Percentiles rank a stretch among this genome's conserved stretches.
Conservation (phyloP, 2,329 filamentous ascomycete species). For the Exophiala viscosa region DNA sequence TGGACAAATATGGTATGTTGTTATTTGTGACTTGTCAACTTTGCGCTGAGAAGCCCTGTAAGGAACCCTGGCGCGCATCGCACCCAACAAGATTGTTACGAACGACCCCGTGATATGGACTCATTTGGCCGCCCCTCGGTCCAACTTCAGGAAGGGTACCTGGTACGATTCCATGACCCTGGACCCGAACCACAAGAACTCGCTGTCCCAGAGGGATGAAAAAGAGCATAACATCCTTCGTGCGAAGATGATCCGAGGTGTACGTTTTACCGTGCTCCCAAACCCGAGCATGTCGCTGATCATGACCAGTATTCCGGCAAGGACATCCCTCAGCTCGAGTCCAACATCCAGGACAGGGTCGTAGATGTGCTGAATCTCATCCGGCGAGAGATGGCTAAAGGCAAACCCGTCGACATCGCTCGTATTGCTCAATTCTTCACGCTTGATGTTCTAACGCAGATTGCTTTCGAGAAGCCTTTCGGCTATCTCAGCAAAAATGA, state of each 20-base stretch:
- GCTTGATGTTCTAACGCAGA: slow-evolving; percentile 19
- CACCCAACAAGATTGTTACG: slow-evolving; percentile 11
- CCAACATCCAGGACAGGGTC: slow-evolving; percentile 11
- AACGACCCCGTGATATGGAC: slow-evolving; percentile 13
- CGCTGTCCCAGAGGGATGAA: slow-evolving; percentile 15
- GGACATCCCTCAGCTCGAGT: slow-evolving; percentile 15
- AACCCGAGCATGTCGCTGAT: neutral
- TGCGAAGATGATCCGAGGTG: slow-evolving; percentile 15
- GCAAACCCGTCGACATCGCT: slow-evolving; percentile 18
- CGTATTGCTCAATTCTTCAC: slow-evolving; percentile 16
- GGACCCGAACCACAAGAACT: slow-evolving; percentile 10
- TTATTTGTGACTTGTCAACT: neutral
- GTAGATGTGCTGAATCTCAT: slow-evolving; percentile 17
- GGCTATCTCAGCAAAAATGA: slow-evolving; percentile 18
- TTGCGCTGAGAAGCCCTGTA: neutral
- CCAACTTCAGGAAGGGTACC: slow-evolving; percentile 3
- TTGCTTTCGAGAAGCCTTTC: slow-evolving; percentile 19
- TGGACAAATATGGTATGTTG: slow-evolving; percentile 19
- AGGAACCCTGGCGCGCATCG: slow-evolving; percentile 24
- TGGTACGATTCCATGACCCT: slow-evolving; percentile 15
- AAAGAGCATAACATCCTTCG: slow-evolving; percentile 12
- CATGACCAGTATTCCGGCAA: slow-evolving; percentile 16
- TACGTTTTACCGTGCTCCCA: neutral
- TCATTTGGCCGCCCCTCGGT: slow-evolving; percentile 12
- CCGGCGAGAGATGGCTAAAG: slow-evolving; percentile 6